Conservation (phyloP, 371 early-diverging fungal genomes). For the Mucor plumbeus region DNA sequence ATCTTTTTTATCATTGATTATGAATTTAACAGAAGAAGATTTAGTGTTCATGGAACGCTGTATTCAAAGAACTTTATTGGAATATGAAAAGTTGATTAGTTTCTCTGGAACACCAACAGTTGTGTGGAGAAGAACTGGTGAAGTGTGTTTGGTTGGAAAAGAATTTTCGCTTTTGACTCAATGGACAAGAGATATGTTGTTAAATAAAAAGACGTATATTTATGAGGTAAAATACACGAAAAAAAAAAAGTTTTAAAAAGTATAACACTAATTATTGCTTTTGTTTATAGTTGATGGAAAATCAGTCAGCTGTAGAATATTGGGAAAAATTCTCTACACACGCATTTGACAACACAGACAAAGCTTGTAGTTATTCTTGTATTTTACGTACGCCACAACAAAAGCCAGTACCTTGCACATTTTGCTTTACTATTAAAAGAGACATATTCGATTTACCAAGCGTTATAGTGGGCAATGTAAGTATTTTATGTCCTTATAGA, state of each 20-base stretch:
- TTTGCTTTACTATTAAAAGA: slow-evolving; percentile 91
- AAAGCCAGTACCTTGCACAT: slow-evolving; percentile 81
- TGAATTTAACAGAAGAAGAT: slow-evolving; percentile 91
- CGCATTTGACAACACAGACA: slow-evolving; percentile 89
- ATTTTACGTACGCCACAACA: slow-evolving; percentile 72
- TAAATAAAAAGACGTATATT: slow-evolving; percentile 79
- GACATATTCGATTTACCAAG: slow-evolving; percentile 93
- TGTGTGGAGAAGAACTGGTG: slow-evolving; percentile 94
- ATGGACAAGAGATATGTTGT: slow-evolving; percentile 82
- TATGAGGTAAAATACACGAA: slow-evolving; percentile 40
- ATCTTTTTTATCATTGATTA: slow-evolving; percentile 87
- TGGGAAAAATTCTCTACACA: slow-evolving; percentile 92
- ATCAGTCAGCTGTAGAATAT: slow-evolving; percentile 87
- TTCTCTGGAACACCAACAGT: slow-evolving; percentile 94
- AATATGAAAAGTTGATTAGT: slow-evolving; percentile 65
- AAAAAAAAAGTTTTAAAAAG: too few species aligned
- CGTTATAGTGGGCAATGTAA: slow-evolving; percentile 81
- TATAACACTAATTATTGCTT: too few species aligned
- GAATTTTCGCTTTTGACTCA: slow-evolving; percentile 90
- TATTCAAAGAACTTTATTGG: slow-evolving; percentile 85
- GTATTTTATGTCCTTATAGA: slow-evolving; percentile 10
- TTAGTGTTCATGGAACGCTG: slow-evolving; percentile 93
- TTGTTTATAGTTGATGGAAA: slow-evolving; percentile 81
- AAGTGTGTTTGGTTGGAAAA: slow-evolving; percentile 90
- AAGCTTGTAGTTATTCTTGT: slow-evolving; percentile 77